Conservation (phyloP, 208 protist genomes). For the Herpetomonas muscarum region DNA sequence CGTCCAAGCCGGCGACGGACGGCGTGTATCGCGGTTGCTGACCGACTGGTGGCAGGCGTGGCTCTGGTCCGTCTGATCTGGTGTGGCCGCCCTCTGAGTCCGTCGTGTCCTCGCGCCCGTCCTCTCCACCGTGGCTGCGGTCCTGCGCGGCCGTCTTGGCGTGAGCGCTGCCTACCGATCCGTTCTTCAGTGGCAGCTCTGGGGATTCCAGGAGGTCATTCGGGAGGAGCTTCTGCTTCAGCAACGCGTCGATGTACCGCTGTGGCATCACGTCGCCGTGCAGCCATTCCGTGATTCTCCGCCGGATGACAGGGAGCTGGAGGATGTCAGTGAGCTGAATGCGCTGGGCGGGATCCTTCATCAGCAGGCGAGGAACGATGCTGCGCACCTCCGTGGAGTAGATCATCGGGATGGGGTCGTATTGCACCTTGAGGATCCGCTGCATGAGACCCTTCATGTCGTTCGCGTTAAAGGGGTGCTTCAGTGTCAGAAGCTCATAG, state of each 20-base stretch:
- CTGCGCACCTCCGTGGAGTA: conserved; percentile 75
- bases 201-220: conserved; percentile 18
- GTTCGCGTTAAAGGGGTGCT: conserved; percentile 87
- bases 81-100: too few relatives aligned
- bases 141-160: too few relatives aligned
- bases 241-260: conserved; percentile 67
- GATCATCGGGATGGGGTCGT: conserved; percentile 65
- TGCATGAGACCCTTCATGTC: conserved; percentile 88
- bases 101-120: too few relatives aligned
- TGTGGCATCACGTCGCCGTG: conserved; percentile 53
- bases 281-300: conserved; percentile 75
- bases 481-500: conserved; percentile 84
- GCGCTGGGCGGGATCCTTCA: conserved; percentile 65
- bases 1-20: too few relatives aligned
- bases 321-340: conserved; percentile 66
- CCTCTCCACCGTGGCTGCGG: too few relatives aligned
- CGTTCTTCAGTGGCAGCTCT: too few relatives aligned
- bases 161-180: too few relatives aligned
- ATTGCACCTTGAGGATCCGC: conserved; percentile 85
- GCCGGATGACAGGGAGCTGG: conserved; percentile 64
- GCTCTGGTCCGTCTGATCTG: too few relatives aligned
- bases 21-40: too few relatives aligned
- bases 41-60: too few relatives aligned
- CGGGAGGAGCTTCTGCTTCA: conserved; percentile 63
- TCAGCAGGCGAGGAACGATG: conserved; percentile 72